Conservation (phyloP, 2,329 filamentous ascomycete species). For the Alternaria sp. region DNA sequence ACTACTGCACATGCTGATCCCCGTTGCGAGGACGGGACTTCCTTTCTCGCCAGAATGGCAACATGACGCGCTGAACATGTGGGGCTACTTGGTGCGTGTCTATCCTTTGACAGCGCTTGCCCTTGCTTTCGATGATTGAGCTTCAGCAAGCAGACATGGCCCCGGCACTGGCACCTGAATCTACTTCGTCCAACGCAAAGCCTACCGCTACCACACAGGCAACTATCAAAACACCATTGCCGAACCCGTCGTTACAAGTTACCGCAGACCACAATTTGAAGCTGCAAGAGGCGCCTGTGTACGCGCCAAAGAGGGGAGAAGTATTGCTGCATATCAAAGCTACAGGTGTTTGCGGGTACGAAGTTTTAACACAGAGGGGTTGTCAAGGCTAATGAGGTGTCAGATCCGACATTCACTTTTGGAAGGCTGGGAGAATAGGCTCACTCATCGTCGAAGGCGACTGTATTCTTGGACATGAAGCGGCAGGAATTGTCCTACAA, state of each 20-base stretch:
- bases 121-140: background rate
- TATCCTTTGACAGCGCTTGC: background rate
- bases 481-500: constrained; percentile 67
- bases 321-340: constrained; percentile 69
- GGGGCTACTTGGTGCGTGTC: background rate
- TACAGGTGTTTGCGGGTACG: constrained; percentile 71
- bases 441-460: constrained; percentile 69
- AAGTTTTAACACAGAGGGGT: accelerated
- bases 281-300: constrained; percentile 65
- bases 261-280: constrained; percentile 69
- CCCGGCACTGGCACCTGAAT: background rate
- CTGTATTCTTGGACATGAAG: constrained; percentile 73
- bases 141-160: constrained; percentile 14
- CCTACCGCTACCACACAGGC: constrained; percentile 18
- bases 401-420: constrained; percentile 74
- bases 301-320: constrained; percentile 62
- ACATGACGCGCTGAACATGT: constrained; percentile 7
- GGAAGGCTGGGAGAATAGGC: constrained; percentile 72
- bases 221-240: constrained; percentile 36
- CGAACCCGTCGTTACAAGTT: constrained; percentile 66
- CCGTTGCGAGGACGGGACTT: background rate
- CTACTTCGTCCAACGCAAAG: constrained; percentile 14
- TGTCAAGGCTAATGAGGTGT: constrained; percentile 2
- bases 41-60: background rate
- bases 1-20: background rate